Base-by-base conservation (phyloP, 169 alveolate species). In the Eimeria praecox region DNA sequence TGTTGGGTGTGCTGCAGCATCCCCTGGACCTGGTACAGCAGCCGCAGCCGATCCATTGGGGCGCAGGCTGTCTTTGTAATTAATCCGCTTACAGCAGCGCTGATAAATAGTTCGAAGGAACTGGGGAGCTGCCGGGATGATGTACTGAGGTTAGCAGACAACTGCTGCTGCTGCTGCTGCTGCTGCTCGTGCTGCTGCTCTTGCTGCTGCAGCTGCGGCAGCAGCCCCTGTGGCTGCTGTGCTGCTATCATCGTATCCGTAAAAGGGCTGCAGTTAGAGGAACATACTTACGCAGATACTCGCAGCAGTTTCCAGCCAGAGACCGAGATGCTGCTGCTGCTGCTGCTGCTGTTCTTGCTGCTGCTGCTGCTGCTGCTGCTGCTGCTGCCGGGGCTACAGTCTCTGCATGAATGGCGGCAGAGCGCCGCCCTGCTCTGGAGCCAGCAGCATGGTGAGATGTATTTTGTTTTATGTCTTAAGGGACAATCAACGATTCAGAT, bases 21-120 rank as follows among this genome's bases (percentile, higher is more conserved):
- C 27, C 98, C 98, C 93, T 98, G 98, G 22, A 97, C 97, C 94
- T 98, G 99, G 96, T 97, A 98, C 89, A 98, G 97, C 16, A 97
- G 97, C 44, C 98, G 96, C 49, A 98, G 96, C 40, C 99, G 95
- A 85, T 98, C 99, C 96, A 97, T 96, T 16, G 99, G 99, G 38
- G 99, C 99, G 93, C 98, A 98, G 54, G 97, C 94, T 0, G 98
- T 97, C 97, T 98, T 98, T 69, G 99, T 98, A 16, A 98, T 83
- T 3, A 98, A 73, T 10, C 98, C 99, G 33, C 98, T 77, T 10
- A 86, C 91, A 56, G 90, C 92, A 18, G 95, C 97, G 80, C 96
- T 90, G 90, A 82, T 14, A 59, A 92, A 62, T 71, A 77, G 71
- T 75, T 92, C 92, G 30, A 33, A 83, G 30, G 91, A 46, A 33